A percentile compares a stretch with the other conserved stretches of the same genome.
These are phyloP conservation scores for Cladosporium colombiae DNA, from an alignment of 2,329 filamentous ascomycete genomes.

Conservation along the genomic window DNA sequence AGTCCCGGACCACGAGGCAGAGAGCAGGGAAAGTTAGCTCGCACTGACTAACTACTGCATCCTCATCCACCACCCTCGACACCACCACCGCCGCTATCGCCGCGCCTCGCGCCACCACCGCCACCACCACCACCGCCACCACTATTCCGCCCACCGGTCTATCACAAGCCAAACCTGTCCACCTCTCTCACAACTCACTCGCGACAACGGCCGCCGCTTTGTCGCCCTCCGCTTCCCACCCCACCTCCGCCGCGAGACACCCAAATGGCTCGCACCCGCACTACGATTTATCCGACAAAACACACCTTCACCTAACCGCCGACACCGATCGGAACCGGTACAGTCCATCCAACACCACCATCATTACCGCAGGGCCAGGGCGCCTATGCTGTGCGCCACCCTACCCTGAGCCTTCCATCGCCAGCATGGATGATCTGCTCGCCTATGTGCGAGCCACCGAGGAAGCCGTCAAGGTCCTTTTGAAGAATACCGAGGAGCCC, in stretches of 20 bases:
- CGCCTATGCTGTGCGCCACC: slow-evolving; percentile 31
- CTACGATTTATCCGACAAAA: slow-evolving; percentile 49
- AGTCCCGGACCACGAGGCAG: neutral
- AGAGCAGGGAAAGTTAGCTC: slow-evolving; percentile 12
- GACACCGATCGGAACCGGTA: slow-evolving; percentile 54
- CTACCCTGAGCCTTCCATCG: slow-evolving; percentile 21
- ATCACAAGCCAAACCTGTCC: neutral
- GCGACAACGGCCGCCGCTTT: slow-evolving; percentile 24
- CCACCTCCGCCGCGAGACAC: slow-evolving; percentile 23
- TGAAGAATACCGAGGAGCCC: slow-evolving; percentile 30
- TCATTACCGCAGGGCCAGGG: slow-evolving; percentile 15
- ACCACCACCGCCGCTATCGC: neutral
- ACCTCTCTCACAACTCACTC: neutral
- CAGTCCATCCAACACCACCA: slow-evolving; percentile 16
- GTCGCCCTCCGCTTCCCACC: slow-evolving; percentile 12
- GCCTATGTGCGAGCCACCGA: slow-evolving; percentile 33
- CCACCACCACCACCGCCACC: neutral
- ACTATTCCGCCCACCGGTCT: neutral
- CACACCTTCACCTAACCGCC: slow-evolving; percentile 60
- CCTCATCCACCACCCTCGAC: slow-evolving; percentile 4
- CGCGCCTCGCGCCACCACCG: slow-evolving; percentile 3
- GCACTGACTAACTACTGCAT: neutral
- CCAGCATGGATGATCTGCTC: slow-evolving; percentile 37
- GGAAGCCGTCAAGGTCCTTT: slow-evolving; percentile 31
- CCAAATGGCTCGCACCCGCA: slow-evolving; percentile 58